These are phyloP conservation scores for Colletotrichum tropicale DNA, from an alignment of 2,329 filamentous ascomycete genomes.

Conservation along the genomic window DNA sequence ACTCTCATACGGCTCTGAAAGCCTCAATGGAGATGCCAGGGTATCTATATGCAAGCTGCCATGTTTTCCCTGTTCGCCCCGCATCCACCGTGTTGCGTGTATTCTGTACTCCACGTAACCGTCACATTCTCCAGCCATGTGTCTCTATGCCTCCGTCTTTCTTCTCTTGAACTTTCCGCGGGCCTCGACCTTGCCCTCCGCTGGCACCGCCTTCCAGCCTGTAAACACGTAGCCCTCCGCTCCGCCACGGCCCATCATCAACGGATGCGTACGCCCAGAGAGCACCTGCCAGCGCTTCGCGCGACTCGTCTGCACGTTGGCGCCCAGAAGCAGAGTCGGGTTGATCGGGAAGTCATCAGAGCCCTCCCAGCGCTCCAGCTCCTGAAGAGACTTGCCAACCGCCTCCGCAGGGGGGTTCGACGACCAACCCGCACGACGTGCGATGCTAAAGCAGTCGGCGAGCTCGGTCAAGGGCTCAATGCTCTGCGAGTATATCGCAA, in stretches of 20 bases:
- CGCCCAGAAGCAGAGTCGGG: constrained; percentile 80
- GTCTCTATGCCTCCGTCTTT: constrained; percentile 51
- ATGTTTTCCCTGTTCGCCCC: not conserved
- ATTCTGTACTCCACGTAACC: not conserved
- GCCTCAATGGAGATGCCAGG: constrained; percentile 3
- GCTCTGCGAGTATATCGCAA: constrained; percentile 84
- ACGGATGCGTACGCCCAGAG: constrained; percentile 87
- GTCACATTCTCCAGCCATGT: not conserved
- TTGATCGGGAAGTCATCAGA: constrained; percentile 84
- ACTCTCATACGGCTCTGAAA: not conserved
- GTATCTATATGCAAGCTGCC: constrained; percentile 10
- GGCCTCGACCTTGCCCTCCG: constrained; percentile 80
- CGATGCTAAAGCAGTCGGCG: constrained; percentile 84
- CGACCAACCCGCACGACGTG: constrained; percentile 78
- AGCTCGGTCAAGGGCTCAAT: constrained; percentile 80
- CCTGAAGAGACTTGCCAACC: constrained; percentile 46
- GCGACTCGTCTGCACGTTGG: constrained; percentile 80
- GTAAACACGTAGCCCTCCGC: constrained; percentile 92
- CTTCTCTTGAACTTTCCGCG: constrained; percentile 79
- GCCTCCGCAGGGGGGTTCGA: constrained; percentile 53
- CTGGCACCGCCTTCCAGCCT: constrained; percentile 79
- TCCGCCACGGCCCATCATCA: constrained; percentile 89
- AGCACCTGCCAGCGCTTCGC: constrained; percentile 88
- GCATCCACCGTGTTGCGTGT: not conserved
- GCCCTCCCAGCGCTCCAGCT: constrained; percentile 62